Base-by-base conservation (phyloP, 1,284 basidiomycete species). In the Cystobasidium pallidum region DNA sequence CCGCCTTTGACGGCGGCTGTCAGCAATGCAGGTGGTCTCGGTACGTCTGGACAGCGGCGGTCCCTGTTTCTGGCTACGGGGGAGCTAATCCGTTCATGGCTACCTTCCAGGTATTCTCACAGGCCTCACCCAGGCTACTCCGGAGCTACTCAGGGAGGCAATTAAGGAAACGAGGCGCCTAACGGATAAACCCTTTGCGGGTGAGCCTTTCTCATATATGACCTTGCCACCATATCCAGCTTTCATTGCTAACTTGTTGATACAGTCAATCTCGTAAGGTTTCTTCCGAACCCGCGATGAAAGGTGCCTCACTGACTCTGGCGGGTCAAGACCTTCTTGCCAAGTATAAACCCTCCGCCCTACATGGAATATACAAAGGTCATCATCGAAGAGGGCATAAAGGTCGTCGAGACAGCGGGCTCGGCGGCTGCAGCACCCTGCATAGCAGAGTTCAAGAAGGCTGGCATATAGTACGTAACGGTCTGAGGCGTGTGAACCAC, bases 291-390 rank as follows among this genome's bases (percentile, higher is more conserved):
- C 24, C n/a, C n/a, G n/a, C n/a, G n/a, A n/a, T n/a, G n/a, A n/a
- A n/a, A n/a, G n/a, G n/a, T n/a, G n/a, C n/a, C n/a, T n/a, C n/a
- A n/a, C n/a, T n/a, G n/a, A n/a, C n/a, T n/a, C n/a, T n/a, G n/a
- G n/a, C n/a, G n/a, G n/a, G n/a, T n/a, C n/a, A n/a, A 96, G 77
- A 96, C 94, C 0, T 83, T 97, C 15, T 84, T 96, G 26, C 94
- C 94, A 0, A 87, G 87, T 32, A 96, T 97, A 78, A 91, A 88
- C 72, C 92, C 94, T 0, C 94, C 94, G 0, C 92, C 95, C 79
- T 97, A 97, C 76, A 86, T 86, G 34, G 81, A 80, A 17, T 84
- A 80, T 74, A 79, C 81, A 17, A 76, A 80, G 26, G 81, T 80
- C 7, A 80, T 80, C 3, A 75, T 82, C 30, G 80, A 80, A 3